A percentile compares a stretch with the other conserved stretches of the same genome.
These are phyloP conservation scores for Backusella sp. DNA, from an alignment of 192 early-diverging fungal genomes.

Conservation along the genomic window DNA sequence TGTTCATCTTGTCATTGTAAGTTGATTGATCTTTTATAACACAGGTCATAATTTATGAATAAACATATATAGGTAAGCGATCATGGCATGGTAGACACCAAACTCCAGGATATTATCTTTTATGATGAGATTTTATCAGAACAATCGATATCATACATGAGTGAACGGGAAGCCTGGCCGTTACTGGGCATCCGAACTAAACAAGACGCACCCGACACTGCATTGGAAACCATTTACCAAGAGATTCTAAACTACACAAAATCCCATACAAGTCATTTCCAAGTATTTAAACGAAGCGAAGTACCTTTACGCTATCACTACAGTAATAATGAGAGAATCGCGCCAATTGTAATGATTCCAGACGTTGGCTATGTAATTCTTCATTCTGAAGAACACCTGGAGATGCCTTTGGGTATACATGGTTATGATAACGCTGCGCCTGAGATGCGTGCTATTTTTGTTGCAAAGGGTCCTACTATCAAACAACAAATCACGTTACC, in stretches of 20 bases:
- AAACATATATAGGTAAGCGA: constrained; percentile 64
- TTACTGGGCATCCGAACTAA: constrained; percentile 64
- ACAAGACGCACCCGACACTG: constrained; percentile 22
- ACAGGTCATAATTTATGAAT: not conserved
- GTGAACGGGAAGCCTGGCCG: constrained; percentile 58
- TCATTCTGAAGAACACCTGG: constrained; percentile 19
- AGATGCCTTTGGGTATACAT: constrained; percentile 61
- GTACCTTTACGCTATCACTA: constrained; percentile 80
- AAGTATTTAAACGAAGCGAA: constrained; percentile 69
- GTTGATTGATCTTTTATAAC: not conserved
- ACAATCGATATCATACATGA: constrained; percentile 39
- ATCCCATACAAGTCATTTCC: constrained; percentile 33
- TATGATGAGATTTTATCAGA: constrained; percentile 59
- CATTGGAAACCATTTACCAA: constrained; percentile 51
- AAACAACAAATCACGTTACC: constrained; percentile 23
- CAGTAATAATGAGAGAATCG: constrained; percentile 57
- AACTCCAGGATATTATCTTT: constrained; percentile 56
- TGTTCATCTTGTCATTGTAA: constrained; percentile 61
- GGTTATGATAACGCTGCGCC: constrained; percentile 77
- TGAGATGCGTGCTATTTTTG: constrained; percentile 85
- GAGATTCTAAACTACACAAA: constrained; percentile 42
- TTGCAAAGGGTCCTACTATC: constrained; percentile 67
- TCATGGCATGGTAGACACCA: constrained; percentile 78
- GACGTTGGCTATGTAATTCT: constrained; percentile 63
- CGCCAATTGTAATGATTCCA: constrained; percentile 71